phyloP scores from a whole-genome alignment of 2,329 filamentous ascomycete genomes.

The Nemania diffusa region DNA sequence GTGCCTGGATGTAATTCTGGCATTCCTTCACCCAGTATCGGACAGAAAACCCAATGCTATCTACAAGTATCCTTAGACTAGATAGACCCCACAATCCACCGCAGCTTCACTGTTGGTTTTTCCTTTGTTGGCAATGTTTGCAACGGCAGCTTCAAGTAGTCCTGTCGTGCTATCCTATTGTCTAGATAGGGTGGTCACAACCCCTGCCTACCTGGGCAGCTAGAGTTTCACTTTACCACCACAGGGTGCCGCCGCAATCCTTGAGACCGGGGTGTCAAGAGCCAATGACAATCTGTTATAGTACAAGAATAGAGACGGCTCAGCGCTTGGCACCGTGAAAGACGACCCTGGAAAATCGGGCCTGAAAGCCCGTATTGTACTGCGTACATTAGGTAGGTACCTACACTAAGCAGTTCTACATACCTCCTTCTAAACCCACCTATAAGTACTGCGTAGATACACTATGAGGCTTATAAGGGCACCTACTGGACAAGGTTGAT shows the following conservation, averaged over 20 bases:
- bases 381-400: neutral
- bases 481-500: neutral
- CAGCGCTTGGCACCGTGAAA: constrained; percentile 29
- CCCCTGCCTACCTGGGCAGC: constrained; percentile 21
- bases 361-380: constrained; percentile 25
- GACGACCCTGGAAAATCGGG: constrained; percentile 29
- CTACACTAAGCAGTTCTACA: neutral
- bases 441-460: neutral
- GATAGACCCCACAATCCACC: neutral
- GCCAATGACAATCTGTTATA: constrained; percentile 28
- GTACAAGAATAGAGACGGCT: constrained; percentile 35
- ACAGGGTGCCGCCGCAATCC: constrained; percentile 35
- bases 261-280: constrained; percentile 30
- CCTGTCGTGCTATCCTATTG: constrained; percentile 6
- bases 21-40: neutral
- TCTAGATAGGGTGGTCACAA: constrained; percentile 17
- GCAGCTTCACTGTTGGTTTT: neutral
- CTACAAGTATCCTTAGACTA: neutral
- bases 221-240: constrained; percentile 39
- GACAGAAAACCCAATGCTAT: neutral
- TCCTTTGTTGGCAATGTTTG: neutral
- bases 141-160: neutral
- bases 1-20: neutral
- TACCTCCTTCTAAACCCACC: too few species aligned
- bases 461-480: neutral